Base-by-base conservation (phyloP, 345 rosid species). In the Raphanus sativus region DNA sequence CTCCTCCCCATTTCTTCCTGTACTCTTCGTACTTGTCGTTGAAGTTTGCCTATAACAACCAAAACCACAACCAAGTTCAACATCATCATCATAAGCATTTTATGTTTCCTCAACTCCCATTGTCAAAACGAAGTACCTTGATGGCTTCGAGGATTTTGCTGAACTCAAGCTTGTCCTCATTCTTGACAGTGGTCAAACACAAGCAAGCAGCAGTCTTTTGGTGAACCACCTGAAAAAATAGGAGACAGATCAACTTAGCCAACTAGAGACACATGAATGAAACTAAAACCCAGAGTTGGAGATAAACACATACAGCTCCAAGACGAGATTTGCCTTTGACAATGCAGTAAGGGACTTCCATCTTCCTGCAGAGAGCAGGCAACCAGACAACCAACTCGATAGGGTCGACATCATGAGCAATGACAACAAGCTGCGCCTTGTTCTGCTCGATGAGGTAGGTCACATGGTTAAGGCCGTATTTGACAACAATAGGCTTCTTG, bases 61-160 rank as follows among this genome's bases (percentile, higher is more conserved):
- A 50, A 29, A 25, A 26, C 34, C 2, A 50, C 17, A 52, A 75
- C 33, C 65, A 78, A 4, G 50, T 52, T 72, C 25, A 12, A 8
- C 2, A 52, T 26, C n/a, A n/a, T n/a, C n/a, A n/a, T n/a, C 4
- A 1, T 42, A 4, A 33, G 13, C 4, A 2, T 6, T 21, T 21
- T 6, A n/a, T n/a, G n/a, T n/a, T n/a, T n/a, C n/a, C n/a, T 21
- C 13, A 48, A 40, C 21, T 9, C 32, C 11, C 67, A 6, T 13
- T 9, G 26, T 38, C 29, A 16, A 6, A 62, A 8, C 0, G n/a
- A 52, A 52, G 54, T 15, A 90, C 96, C 90, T 90, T 90, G 77
- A 90, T 87, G 40, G 58, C 24, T 6, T 90, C 96, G 1, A 90
- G 83, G 78, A 89, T 79, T 77, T 77, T 89, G 87, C 93, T 89